Base-by-base conservation (phyloP, 1,284 basidiomycete genomes). In the Ustilago vetiveriae region DNA sequence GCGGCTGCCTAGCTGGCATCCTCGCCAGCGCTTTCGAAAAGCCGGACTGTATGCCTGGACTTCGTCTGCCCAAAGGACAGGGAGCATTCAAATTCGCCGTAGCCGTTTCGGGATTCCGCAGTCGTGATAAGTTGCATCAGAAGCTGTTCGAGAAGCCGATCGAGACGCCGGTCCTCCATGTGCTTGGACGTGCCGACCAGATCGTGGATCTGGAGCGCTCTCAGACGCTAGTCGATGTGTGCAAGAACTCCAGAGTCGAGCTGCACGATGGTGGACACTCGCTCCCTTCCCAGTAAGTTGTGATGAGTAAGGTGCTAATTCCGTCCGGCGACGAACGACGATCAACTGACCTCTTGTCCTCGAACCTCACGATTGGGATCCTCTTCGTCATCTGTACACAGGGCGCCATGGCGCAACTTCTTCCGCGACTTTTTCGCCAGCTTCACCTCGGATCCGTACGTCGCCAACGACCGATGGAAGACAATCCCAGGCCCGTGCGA, bases 211-310 rank as follows among this genome's bases (percentile, higher is more conserved):
- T 64, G 29, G 67, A 78, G 13, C 52, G 72, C 10, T 68, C 77
- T n/a, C 63, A 75, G 42, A 74, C 75, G 8, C 57, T 80, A 6
- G 63, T 76, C 1, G 60, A 78, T 13, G 59, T 49, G 4, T 74
- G 70, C 44, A 53, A 51, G 23, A 68, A 79, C 26, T 65, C 72
- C 0, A 57, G 80, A n/a, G 70, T 82, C 8, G 76, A 78, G 52
- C 48, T 63, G 13, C 80, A 82, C 58, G 72, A 75, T n/a, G 79
- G 80, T 35, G 80, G 79, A 30, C 80, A 82, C 54, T 71, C 73
- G 22, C 39, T 78, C 3, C 80, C 80, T 39, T 76, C 79, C 14
- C 72, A 78, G 74, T 74, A 51, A 35, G 45, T 55, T 21, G 17
- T 6, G 1, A 14, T n/a, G 21, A 8, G 36, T 6, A n/a, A 37